These are phyloP conservation scores for Anisodus tanguticus DNA, from an alignment of 257 asterid species.

Conservation along the genomic window DNA sequence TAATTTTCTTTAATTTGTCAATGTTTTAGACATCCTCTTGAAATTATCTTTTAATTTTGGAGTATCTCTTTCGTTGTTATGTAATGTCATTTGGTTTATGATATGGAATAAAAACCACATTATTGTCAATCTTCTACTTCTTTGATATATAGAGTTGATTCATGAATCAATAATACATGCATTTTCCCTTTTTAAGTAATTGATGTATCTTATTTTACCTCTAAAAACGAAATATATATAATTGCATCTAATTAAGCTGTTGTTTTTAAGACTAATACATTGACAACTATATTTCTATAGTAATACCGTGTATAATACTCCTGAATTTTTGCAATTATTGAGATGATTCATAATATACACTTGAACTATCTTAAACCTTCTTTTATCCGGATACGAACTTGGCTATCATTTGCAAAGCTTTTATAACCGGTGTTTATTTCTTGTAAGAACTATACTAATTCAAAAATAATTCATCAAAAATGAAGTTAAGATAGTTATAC, in stretches of 20 bases:
- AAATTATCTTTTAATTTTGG: constrained; percentile 11
- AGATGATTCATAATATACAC: too few relatives aligned
- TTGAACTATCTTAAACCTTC: too few relatives aligned
- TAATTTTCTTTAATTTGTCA: neutral
- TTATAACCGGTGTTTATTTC: too few relatives aligned
- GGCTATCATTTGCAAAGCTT: neutral
- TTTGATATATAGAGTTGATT: neutral
- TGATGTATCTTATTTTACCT: neutral
- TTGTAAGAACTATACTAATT: neutral
- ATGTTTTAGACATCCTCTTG: constrained; percentile 24
- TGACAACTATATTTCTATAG: neutral
- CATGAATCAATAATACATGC: neutral
- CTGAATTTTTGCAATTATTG: too few relatives aligned
- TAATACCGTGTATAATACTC: too few relatives aligned
- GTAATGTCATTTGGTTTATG: constrained; percentile 11
- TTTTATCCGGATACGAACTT: neutral
- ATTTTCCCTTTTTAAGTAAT: neutral
- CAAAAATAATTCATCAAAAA: neutral
- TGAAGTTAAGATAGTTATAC: neutral
- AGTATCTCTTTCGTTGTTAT: constrained; percentile 23
- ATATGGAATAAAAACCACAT: constrained; percentile 6
- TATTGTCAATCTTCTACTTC: neutral
- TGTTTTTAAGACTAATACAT: too few relatives aligned
- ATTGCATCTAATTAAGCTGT: too few relatives aligned
- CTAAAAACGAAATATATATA: neutral